phyloP scores from a whole-genome alignment of 148 eudicot species.

The Chenopodium formosanum region DNA sequence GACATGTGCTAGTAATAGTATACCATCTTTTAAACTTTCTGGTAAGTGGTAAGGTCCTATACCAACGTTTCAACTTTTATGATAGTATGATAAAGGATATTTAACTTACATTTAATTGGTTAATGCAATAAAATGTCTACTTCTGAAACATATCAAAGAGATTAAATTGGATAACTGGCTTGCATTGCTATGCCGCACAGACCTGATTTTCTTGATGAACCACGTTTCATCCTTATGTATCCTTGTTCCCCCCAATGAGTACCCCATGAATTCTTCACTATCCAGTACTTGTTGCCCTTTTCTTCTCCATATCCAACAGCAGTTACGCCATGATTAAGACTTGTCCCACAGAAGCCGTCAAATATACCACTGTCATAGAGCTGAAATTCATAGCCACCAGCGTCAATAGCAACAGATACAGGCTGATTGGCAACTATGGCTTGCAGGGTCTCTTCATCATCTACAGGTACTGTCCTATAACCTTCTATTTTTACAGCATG shows the following conservation, averaged over 20 bases:
- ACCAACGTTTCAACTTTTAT: too few relatives aligned
- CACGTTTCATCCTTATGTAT: conserved; percentile 46
- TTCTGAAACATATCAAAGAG: background rate
- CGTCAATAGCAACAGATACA: conserved; percentile 62
- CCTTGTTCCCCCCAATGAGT: conserved; percentile 55
- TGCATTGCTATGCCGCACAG: conserved; percentile 53
- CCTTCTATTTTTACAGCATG: conserved; percentile 37
- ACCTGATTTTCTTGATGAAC: conserved; percentile 24
- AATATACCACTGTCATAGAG: conserved; percentile 54
- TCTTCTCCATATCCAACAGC: conserved; percentile 53
- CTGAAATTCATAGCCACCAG: conserved; percentile 49
- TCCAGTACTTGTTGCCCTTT: conserved; percentile 38
- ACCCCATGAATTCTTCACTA: conserved; percentile 69
- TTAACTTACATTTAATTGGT: background rate
- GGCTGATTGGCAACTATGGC: conserved; percentile 58
- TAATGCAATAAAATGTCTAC: background rate
- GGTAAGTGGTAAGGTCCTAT: background rate
- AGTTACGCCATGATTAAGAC: conserved; percentile 52
- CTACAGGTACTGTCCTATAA: conserved; percentile 29
- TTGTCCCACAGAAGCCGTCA: conserved; percentile 43
- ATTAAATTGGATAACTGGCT: conserved; percentile 49
- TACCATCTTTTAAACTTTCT: background rate
- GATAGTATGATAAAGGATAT: background rate
- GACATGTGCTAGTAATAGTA: background rate
- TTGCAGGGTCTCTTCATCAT: conserved; percentile 38